phyloP scores from a whole-genome alignment of 23 red algal species.

The Agarophyton chilense region DNA sequence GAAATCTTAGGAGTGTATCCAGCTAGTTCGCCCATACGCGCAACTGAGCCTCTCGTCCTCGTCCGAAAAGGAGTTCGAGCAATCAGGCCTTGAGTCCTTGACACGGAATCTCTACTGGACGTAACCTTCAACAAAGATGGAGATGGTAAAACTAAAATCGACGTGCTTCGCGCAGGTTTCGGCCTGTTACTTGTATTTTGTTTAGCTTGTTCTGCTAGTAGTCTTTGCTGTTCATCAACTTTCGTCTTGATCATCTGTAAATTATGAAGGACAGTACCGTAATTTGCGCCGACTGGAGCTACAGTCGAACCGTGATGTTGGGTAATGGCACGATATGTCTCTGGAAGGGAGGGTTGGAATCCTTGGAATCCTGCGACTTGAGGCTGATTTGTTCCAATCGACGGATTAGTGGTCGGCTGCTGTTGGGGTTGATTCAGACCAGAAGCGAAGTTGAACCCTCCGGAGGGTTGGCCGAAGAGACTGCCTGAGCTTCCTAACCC shows the following conservation, averaged over 20 bases:
- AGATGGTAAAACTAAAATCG: conserved; percentile 51
- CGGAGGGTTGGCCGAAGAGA: not conserved
- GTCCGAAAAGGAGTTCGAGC: conserved; percentile 37
- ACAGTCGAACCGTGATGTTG: conserved; percentile 45
- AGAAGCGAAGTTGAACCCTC: not conserved
- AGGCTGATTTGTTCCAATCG: not conserved
- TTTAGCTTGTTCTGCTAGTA: conserved; percentile 57
- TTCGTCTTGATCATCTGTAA: conserved; percentile 43
- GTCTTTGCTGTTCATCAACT: conserved; percentile 38
- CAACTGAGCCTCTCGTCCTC: conserved; percentile 47
- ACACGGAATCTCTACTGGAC: conserved; percentile 13
- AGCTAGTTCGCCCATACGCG: not conserved
- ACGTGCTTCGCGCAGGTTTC: not conserved
- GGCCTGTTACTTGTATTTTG: not conserved
- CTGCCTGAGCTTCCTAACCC: not conserved
- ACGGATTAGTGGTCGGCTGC: not conserved
- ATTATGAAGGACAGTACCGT: conserved; percentile 68
- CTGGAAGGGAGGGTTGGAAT: conserved; percentile 9
- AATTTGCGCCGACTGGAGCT: conserved; percentile 62
- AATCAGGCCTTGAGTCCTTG: not conserved
- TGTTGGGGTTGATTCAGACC: not conserved
- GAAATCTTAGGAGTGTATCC: conserved; percentile 24
- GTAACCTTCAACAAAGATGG: conserved; percentile 40
- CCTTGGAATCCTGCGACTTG: not conserved
- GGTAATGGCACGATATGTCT: conserved; percentile 32